Evolutionary conservation across 129 eudicot genomes (phyloP).

Genomic region (Rutidosis leptorrhynchoides): DNA sequence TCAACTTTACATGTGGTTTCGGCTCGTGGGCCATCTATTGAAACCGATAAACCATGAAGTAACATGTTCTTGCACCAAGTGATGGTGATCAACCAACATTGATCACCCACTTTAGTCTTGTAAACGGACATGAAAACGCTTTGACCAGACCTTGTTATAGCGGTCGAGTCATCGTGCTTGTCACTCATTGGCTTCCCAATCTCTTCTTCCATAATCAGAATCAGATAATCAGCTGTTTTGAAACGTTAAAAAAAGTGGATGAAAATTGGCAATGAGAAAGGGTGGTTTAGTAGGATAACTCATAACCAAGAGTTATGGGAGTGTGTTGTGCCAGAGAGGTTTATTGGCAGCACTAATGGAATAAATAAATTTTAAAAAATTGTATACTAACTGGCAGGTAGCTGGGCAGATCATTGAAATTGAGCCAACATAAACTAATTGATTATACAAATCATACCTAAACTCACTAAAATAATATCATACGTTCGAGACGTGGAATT

Average conservation of each 20-base stretch:
- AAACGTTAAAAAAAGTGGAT: neutral
- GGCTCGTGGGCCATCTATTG: constrained; percentile 56
- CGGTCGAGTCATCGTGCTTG: constrained; percentile 46
- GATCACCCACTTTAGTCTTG: constrained; percentile 60
- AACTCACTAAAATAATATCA: neutral
- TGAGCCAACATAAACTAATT: constrained; percentile 31
- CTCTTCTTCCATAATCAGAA: constrained; percentile 50
- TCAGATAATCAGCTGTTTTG: neutral
- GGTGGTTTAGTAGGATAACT: neutral
- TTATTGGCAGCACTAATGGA: constrained; percentile 59
- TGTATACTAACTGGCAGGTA: constrained; percentile 49
- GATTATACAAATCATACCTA: constrained; percentile 27
- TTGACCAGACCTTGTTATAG: constrained; percentile 68
- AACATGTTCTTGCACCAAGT: no score
- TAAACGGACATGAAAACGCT: constrained; percentile 74
- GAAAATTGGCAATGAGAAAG: constrained; percentile 1
- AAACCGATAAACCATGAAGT: constrained; percentile 82
- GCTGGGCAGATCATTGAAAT: constrained; percentile 58
- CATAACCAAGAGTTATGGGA: constrained; percentile 33
- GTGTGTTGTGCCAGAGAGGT: constrained; percentile 48
- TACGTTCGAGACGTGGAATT: neutral
- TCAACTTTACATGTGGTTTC: constrained; percentile 75
- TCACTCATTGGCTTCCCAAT: constrained; percentile 54
- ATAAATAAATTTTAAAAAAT: constrained; percentile 27
- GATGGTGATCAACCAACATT: constrained; percentile 71